These are phyloP conservation scores for Diaporthe amygdali DNA, from an alignment of 2,329 filamentous ascomycete species.

Conservation along the genomic window DNA sequence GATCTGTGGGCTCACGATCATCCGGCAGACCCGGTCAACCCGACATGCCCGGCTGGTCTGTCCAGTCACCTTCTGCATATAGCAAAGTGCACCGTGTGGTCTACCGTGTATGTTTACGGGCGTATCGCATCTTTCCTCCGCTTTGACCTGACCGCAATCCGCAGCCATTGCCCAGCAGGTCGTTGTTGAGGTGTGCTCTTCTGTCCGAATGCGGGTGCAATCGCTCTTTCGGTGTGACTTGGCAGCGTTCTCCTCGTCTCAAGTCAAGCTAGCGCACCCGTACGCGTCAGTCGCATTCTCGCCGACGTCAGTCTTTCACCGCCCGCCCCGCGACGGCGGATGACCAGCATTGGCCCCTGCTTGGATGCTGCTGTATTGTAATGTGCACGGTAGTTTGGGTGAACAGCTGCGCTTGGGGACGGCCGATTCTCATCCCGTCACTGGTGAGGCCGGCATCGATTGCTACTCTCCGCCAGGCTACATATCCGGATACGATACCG, in stretches of 20 bases:
- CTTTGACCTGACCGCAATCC: slow-evolving; percentile 5
- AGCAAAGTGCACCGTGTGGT: slow-evolving; percentile 5
- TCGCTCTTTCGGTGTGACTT: slow-evolving; percentile 1
- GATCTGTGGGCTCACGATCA: slow-evolving; percentile 15
- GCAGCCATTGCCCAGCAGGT: slow-evolving; percentile 1
- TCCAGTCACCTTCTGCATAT: neutral
- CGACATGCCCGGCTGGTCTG: neutral
- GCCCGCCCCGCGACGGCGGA: slow-evolving; percentile 1
- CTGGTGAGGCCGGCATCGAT: neutral
- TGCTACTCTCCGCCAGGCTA: neutral
- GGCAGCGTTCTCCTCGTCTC: slow-evolving; percentile 9
- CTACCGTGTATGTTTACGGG: neutral
- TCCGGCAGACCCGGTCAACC: slow-evolving; percentile 1
- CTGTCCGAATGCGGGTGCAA: neutral
- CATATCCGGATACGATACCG: slow-evolving; percentile 2
- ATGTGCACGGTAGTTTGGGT: neutral
- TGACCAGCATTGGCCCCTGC: slow-evolving; percentile 1
- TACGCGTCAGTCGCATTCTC: slow-evolving; percentile 1
- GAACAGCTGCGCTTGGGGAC: neutral
- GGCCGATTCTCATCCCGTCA: slow-evolving; percentile 11
- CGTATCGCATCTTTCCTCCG: neutral
- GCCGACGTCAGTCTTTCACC: slow-evolving; percentile 1
- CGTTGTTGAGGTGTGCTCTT: neutral
- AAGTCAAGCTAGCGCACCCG: slow-evolving; percentile 3
- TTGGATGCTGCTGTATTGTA: neutral